Evolutionary conservation across 495 filamentous ascomycete genomes (phyloP).

Genomic region (Penicillium maclennaniae): DNA sequence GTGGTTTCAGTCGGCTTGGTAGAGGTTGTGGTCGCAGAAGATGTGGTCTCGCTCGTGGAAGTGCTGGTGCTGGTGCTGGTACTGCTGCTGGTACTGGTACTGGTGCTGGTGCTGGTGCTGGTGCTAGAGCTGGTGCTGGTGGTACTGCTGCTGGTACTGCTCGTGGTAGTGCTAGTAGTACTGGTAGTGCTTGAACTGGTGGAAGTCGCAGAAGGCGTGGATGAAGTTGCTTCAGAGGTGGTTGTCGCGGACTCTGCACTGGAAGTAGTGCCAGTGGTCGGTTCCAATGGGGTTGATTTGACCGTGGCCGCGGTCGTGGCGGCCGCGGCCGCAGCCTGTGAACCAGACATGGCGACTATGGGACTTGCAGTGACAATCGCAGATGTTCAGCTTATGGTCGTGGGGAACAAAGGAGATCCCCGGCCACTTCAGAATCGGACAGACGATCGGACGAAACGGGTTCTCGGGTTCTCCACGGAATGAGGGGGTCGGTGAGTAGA

Average conservation of each 20-base stretch:
- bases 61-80: constrained; percentile 17
- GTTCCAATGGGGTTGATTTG: not conserved
- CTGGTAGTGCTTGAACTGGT: constrained; percentile 13
- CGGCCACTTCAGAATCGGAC: not conserved
- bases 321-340: not conserved
- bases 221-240: constrained; percentile 15
- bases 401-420: not conserved
- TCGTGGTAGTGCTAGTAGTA: constrained; percentile 21
- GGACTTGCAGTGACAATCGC: not conserved
- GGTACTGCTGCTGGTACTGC: constrained; percentile 12
- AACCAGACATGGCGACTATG: not conserved
- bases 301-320: not conserved
- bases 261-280: constrained; percentile 6
- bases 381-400: not conserved
- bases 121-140: constrained; percentile 15
- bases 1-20: constrained; percentile 11
- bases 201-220: constrained; percentile 10
- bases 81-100: not conserved
- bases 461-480: not conserved
- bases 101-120: constrained; percentile 1
- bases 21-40: constrained; percentile 10
- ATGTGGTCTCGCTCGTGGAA: constrained; percentile 22
- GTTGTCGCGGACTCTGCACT: constrained; percentile 21
- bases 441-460: not conserved
- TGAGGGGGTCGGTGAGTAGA: not conserved